These are phyloP conservation scores for Maudiozyma pseudohumilis DNA, from an alignment of 805 yeast species.

Conservation along the genomic window DNA sequence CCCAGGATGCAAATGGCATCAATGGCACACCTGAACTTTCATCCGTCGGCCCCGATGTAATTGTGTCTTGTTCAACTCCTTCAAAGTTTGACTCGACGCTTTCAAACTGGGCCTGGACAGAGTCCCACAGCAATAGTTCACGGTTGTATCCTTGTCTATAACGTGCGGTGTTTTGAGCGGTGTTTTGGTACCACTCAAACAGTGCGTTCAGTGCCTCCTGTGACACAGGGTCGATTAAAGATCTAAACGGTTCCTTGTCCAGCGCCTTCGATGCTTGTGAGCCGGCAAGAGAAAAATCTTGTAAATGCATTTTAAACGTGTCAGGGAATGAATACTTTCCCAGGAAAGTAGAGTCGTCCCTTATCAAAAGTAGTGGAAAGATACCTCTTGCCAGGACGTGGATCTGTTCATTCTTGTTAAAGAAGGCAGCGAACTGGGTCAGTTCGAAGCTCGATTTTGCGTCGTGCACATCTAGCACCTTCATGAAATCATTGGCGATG, in stretches of 20 bases:
- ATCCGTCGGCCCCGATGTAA: constrained; percentile 8
- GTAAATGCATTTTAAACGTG: constrained; percentile 35
- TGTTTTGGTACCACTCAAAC: constrained; percentile 35
- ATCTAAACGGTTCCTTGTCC: constrained; percentile 1
- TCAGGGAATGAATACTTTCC: constrained; percentile 38
- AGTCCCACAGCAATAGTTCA: constrained; percentile 56
- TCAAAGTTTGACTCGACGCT: constrained; percentile 41
- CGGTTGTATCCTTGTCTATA: constrained; percentile 67
- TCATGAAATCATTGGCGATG: constrained; percentile 32
- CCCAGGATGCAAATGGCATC: constrained; percentile 62
- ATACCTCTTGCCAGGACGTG: constrained; percentile 49
- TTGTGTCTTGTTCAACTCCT: constrained; percentile 17
- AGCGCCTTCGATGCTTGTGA: constrained; percentile 4
- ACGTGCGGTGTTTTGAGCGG: constrained; percentile 64
- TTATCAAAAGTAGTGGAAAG: constrained; percentile 48
- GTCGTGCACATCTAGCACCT: constrained; percentile 27
- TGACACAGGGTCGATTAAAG: constrained; percentile 15
- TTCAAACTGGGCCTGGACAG: constrained; percentile 69
- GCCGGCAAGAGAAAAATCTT: constrained; percentile 28
- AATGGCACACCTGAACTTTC: constrained; percentile 31
- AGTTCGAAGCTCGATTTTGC: constrained; percentile 27
- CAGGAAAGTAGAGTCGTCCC: constrained; percentile 51
- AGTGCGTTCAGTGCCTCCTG: constrained; percentile 40
- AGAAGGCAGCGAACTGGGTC: constrained; percentile 26
- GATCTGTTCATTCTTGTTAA: constrained; percentile 27